Percentiles rank a stretch among this genome's conserved stretches.
Evolutionary conservation across 2,329 filamentous ascomycete species (phyloP).

Genomic region (Diaporthe ampelina): DNA sequence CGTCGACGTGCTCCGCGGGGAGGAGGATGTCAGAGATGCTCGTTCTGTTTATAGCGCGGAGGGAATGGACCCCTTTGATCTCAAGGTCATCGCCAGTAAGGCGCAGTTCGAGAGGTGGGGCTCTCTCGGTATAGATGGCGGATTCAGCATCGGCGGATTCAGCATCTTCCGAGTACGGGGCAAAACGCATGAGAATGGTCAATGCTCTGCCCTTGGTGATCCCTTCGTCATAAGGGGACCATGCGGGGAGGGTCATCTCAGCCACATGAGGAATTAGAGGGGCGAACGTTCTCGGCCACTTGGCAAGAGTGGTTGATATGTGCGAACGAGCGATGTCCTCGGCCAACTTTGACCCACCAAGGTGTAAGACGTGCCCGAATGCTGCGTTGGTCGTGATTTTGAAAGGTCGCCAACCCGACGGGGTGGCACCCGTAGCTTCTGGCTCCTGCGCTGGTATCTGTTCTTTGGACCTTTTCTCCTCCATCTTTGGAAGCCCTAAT

Average conservation of each 20-base stretch:
- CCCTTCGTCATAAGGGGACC: slow-evolving; percentile 45
- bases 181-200: slow-evolving; percentile 62
- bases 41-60: slow-evolving; percentile 56
- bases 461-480: not conserved
- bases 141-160: slow-evolving; percentile 11
- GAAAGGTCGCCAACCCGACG: slow-evolving; percentile 40
- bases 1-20: slow-evolving; percentile 61
- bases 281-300: slow-evolving; percentile 54
- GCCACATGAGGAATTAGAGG: slow-evolving; percentile 63
- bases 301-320: slow-evolving; percentile 43
- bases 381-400: slow-evolving; percentile 50
- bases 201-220: slow-evolving; percentile 46
- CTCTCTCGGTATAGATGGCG: slow-evolving; percentile 35
- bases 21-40: slow-evolving; percentile 60
- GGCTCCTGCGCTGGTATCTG: not conserved
- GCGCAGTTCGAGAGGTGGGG: slow-evolving; percentile 55
- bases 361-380: slow-evolving; percentile 67
- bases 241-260: slow-evolving; percentile 56
- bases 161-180: slow-evolving; percentile 49
- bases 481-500: slow-evolving; percentile 14
- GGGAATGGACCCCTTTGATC: slow-evolving; percentile 50
- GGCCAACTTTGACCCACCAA: slow-evolving; percentile 41
- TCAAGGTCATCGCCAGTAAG: slow-evolving; percentile 49
- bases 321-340: slow-evolving; percentile 37
- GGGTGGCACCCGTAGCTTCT: slow-evolving; percentile 24